Conservation (phyloP, 805 yeast species). For the Candida coleopterorum region DNA sequence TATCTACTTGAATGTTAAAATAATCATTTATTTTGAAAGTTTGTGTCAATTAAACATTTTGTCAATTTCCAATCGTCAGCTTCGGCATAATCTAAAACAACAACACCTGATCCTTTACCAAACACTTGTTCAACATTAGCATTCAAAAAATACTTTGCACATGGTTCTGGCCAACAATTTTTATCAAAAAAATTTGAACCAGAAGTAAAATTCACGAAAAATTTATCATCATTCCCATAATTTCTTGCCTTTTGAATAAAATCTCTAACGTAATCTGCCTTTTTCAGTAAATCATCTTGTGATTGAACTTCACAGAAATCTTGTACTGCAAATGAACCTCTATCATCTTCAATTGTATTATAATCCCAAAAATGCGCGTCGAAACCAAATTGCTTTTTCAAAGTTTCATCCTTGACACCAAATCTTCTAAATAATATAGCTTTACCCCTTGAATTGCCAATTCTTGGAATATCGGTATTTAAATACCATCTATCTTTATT, state of each 20-base stretch:
- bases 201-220: constrained; percentile 68
- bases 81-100: constrained; percentile 67
- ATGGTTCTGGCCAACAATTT: constrained; percentile 69
- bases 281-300: constrained; percentile 49
- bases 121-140: constrained; percentile 44
- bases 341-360: constrained; percentile 61
- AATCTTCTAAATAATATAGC: constrained; percentile 64
- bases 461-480: constrained; percentile 48
- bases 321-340: constrained; percentile 60
- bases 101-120: constrained; percentile 55
- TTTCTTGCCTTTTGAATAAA: constrained; percentile 50
- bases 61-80: constrained; percentile 55
- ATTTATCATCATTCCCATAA: constrained; percentile 47
- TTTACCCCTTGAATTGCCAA: constrained; percentile 66
- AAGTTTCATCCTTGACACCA: constrained; percentile 49
- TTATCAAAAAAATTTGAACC: constrained; percentile 70
- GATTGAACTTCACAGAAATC: constrained; percentile 65
- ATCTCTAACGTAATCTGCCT: constrained; percentile 52
- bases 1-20: no score
- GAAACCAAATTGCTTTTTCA: constrained; percentile 49
- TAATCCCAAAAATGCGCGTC: constrained; percentile 65
- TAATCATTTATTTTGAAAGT: constrained; percentile 25
- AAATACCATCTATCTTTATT: constrained; percentile 58
- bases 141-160: constrained; percentile 48
- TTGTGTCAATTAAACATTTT: constrained; percentile 47